Conservation (phyloP, 495 filamentous ascomycete genomes). For the Lasiosphaeris hirsuta region DNA sequence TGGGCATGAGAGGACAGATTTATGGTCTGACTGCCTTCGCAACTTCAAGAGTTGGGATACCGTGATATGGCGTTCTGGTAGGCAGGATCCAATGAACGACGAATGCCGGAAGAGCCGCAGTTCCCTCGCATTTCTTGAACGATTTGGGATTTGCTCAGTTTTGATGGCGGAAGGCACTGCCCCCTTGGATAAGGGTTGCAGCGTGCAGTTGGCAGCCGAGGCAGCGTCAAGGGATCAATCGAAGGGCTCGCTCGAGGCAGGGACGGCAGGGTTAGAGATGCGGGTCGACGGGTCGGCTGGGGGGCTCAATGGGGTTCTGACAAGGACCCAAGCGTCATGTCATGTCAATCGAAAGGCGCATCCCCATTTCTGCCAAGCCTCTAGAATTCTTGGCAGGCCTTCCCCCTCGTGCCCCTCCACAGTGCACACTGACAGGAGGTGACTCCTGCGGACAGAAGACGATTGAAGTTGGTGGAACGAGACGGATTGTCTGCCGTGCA, state of each 20-base stretch:
- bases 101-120: too few relatives aligned
- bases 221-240: too few relatives aligned
- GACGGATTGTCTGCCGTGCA: conserved; percentile 1
- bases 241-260: neutral
- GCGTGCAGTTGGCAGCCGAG: too few relatives aligned
- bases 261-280: neutral
- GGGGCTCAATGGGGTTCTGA: conserved; percentile 1
- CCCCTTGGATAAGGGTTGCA: too few relatives aligned
- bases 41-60: too few relatives aligned
- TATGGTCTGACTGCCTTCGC: too few relatives aligned
- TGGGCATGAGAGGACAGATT: too few relatives aligned
- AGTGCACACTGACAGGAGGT: conserved; percentile 1
- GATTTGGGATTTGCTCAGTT: too few relatives aligned
- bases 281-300: neutral
- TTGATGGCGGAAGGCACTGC: too few relatives aligned
- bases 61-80: too few relatives aligned
- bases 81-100: too few relatives aligned
- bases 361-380: conserved; percentile 15
- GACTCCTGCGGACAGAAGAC: conserved; percentile 21
- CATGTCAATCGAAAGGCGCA: conserved; percentile 39
- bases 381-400: conserved; percentile 12
- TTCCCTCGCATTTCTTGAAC: too few relatives aligned
- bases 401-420: conserved; percentile 1
- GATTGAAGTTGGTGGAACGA: conserved; percentile 24
- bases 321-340: conserved; percentile 1